Conservation (phyloP, 495 filamentous ascomycete genomes). For the Penicillium taxi region DNA sequence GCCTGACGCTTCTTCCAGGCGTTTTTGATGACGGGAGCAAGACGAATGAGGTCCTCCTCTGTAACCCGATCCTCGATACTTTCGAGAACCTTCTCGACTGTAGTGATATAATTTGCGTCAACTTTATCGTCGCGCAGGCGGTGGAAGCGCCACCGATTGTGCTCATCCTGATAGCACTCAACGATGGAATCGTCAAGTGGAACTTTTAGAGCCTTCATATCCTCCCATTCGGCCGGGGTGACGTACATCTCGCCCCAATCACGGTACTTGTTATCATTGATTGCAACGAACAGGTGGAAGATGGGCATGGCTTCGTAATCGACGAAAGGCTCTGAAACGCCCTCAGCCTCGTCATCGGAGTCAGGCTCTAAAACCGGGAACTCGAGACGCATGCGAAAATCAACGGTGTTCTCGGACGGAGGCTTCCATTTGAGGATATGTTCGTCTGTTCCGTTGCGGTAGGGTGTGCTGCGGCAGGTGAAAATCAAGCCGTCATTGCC, state of each 20-base stretch:
- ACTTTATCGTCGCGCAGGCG: slow-evolving; percentile 85
- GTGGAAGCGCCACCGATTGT: slow-evolving; percentile 72
- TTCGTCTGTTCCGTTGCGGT: slow-evolving; percentile 81
- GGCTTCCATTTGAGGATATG: slow-evolving; percentile 98
- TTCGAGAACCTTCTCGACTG: slow-evolving; percentile 71
- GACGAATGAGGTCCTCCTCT: slow-evolving; percentile 54
- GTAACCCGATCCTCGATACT: slow-evolving; percentile 71
- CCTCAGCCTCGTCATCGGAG: slow-evolving; percentile 55
- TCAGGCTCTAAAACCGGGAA: slow-evolving; percentile 69
- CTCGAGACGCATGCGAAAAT: slow-evolving; percentile 71
- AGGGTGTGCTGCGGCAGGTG: slow-evolving; percentile 77
- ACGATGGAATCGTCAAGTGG: slow-evolving; percentile 77
- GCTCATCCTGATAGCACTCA: slow-evolving; percentile 72
- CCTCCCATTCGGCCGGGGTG: slow-evolving; percentile 73
- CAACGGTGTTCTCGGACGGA: slow-evolving; percentile 82
- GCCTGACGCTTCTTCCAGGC: slow-evolving; percentile 61
- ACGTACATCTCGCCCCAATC: slow-evolving; percentile 59
- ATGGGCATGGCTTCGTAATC: slow-evolving; percentile 58
- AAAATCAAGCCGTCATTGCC: slow-evolving; percentile 97
- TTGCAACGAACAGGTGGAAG: slow-evolving; percentile 51
- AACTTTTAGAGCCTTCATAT: slow-evolving; percentile 57
- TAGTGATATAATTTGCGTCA: slow-evolving; percentile 80
- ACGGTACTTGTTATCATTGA: slow-evolving; percentile 51
- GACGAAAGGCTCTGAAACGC: slow-evolving; percentile 39
- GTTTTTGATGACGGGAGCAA: slow-evolving; percentile 57